Evolutionary conservation across 1,284 basidiomycete genomes (phyloP).

Genomic region (Trichosporon sp.): DNA sequence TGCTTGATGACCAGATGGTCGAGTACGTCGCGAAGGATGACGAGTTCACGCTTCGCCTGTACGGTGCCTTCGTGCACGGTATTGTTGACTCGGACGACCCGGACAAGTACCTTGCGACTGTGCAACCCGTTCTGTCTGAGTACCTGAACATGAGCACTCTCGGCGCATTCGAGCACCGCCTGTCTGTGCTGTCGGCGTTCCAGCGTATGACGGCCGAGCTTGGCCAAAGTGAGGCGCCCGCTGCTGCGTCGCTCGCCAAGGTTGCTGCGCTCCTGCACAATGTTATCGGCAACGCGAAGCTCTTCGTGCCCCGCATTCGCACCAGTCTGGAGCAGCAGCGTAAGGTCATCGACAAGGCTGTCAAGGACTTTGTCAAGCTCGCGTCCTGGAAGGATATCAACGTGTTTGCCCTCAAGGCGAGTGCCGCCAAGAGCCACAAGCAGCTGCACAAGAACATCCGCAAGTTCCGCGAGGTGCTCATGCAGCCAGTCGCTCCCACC

Average conservation of each 20-base stretch:
- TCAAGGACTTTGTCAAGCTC: conserved; percentile 81
- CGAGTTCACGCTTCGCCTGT: conserved; percentile 90
- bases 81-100: conserved; percentile 54
- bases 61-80: conserved; percentile 71
- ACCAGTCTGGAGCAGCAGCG: conserved; percentile 61
- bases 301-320: conserved; percentile 59
- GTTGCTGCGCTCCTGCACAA: conserved; percentile 64
- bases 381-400: conserved; percentile 99
- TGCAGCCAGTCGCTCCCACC: conserved; percentile 60
- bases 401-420: conserved; percentile 86
- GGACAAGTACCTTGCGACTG: conserved; percentile 54
- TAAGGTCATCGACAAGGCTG: conserved; percentile 68
- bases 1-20: conserved; percentile 68
- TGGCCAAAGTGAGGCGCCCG: conserved; percentile 40
- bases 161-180: conserved; percentile 72
- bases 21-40: conserved; percentile 62
- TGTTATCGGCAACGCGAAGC: conserved; percentile 63
- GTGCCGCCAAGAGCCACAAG: conserved; percentile 83
- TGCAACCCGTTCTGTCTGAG: conserved; percentile 75
- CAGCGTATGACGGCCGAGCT: conserved; percentile 49
- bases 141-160: conserved; percentile 74
- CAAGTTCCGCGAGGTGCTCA: conserved; percentile 84
- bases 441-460: conserved; percentile 87
- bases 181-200: conserved; percentile 69
- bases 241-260: conserved; percentile 48